Evolutionary conservation across 2,329 filamentous ascomycete genomes (phyloP).

Genomic region (Fusarium annulatum): DNA sequence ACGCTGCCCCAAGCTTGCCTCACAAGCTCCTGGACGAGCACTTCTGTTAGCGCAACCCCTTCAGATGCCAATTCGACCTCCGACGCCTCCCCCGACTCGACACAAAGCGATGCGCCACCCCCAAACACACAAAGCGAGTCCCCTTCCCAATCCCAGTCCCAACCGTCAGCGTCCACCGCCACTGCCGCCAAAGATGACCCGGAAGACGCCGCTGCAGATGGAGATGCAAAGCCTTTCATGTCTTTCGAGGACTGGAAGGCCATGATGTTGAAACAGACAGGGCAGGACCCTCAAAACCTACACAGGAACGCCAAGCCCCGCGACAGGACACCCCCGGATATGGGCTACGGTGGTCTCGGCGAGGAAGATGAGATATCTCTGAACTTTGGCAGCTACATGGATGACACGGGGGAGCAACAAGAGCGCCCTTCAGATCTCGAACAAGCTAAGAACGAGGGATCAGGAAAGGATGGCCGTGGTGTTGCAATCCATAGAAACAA

Average conservation of each 20-base stretch:
- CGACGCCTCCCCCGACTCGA: neutral
- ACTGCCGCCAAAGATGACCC: conserved; percentile 8
- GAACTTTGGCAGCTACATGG: conserved; percentile 59
- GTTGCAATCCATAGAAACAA: conserved; percentile 77
- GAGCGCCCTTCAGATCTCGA: conserved; percentile 3
- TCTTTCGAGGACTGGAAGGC: conserved; percentile 99
- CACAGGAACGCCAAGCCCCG: conserved; percentile 68
- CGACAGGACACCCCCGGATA: conserved; percentile 65
- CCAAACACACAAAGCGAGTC: conserved; percentile 13
- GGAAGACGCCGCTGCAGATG: conserved; percentile 35
- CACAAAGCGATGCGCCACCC: conserved; percentile 8
- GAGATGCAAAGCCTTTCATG: conserved; percentile 71
- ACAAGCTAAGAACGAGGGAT: conserved; percentile 31
- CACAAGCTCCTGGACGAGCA: conserved; percentile 66
- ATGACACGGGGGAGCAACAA: conserved; percentile 32
- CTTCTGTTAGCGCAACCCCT: conserved; percentile 52
- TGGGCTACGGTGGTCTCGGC: conserved; percentile 81
- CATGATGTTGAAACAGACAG: conserved; percentile 86
- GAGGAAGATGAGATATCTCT: conserved; percentile 86
- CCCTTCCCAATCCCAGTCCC: neutral
- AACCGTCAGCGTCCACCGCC: conserved; percentile 3
- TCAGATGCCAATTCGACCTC: conserved; percentile 21
- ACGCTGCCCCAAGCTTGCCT: conserved; percentile 81
- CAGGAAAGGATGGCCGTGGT: conserved; percentile 59
- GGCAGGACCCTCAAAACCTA: conserved; percentile 77